Evolutionary conservation across 2,329 filamentous ascomycete genomes (phyloP), one percentile per base, ranked within the genome.

Genomic region (Botrytis fabae): DNA sequence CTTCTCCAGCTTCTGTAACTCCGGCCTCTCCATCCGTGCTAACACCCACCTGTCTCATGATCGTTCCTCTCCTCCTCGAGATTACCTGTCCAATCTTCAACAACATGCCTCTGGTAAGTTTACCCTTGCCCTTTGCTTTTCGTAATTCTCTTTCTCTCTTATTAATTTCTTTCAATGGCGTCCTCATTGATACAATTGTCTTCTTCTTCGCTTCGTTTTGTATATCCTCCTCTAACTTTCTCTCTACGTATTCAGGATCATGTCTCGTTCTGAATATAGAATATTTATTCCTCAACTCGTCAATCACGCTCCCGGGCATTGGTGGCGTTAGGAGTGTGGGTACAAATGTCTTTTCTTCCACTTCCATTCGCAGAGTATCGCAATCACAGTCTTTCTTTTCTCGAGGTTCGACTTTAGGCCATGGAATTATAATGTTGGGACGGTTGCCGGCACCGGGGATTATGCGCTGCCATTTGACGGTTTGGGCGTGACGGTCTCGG

Each of bases 221-320:
- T 65, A 82, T 82, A 74, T 88, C 90, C 81, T 91, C 87, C 74
- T 85, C 83, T 81, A 89, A 85, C 85, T 91, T 91, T 82, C 85
- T 83, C 76, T 85, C 85, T 70, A 95, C 82, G 81, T 92, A 97
- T 81, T 91, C 92, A 63, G 88, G 84, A 75, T 94, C 92, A 83
- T 97, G 93, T 65, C 93, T 87, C 70, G 91, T 94, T 79, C 94
- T 87, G 89, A 95, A 96, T 79, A 88, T 89, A 78, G 91, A 93
- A 86, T 91, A 97, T 81, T 90, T 92, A 85, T 92, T 92, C 80
- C 94, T 88, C 80, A 98, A 86, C 85, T 98, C 95, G 81, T 97
- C 91, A 76, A 97, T 87, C 54, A 98, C 88, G n/a, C 83, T 84
- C 44, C 86, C 83, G 8, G 95, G 94, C 87, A 97, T 93, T 22